Evolutionary conservation across 768 basidiomycete genomes (phyloP).

Genomic region (Rhodotorula taiwanensis): DNA sequence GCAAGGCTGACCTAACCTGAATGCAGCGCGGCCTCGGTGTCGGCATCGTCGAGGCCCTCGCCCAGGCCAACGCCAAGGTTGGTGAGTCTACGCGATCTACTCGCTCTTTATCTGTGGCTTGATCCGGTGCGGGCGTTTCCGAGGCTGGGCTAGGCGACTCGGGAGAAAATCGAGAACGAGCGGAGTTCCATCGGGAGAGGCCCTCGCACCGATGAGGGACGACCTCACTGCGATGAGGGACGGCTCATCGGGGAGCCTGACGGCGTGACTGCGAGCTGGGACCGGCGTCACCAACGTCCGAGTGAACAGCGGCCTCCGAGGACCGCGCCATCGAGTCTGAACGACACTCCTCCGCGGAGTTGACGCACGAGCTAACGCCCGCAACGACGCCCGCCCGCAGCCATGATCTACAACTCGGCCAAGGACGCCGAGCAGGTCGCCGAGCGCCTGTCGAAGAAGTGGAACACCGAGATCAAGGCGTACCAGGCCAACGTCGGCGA

Average conservation of each 20-base stretch:
- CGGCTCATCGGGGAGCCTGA: too few relatives aligned
- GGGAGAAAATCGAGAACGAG: too few relatives aligned
- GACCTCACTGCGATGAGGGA: too few relatives aligned
- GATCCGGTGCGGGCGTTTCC: too few relatives aligned
- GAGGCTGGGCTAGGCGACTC: too few relatives aligned
- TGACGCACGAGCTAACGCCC: background rate
- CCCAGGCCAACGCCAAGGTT: constrained; percentile 55
- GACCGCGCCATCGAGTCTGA: too few relatives aligned
- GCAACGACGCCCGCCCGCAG: constrained; percentile 35
- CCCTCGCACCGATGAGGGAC: too few relatives aligned
- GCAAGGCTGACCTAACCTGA: background rate
- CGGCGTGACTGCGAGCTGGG: too few relatives aligned
- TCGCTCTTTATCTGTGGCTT: background rate
- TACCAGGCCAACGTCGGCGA: constrained; percentile 60
- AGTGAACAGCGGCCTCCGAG: too few relatives aligned
- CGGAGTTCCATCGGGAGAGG: too few relatives aligned
- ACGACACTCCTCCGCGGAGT: background rate
- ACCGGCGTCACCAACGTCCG: too few relatives aligned
- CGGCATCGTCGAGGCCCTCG: constrained; percentile 54
- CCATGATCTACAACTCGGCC: constrained; percentile 54
- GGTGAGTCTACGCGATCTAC: background rate
- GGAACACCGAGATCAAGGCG: constrained; percentile 51
- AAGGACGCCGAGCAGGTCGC: constrained; percentile 44
- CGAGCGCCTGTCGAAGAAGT: constrained; percentile 50
- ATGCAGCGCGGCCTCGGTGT: constrained; percentile 54